These are phyloP conservation scores for Aspergillus arachidicola DNA, from an alignment of 2,329 filamentous ascomycete genomes.

Conservation along the genomic window DNA sequence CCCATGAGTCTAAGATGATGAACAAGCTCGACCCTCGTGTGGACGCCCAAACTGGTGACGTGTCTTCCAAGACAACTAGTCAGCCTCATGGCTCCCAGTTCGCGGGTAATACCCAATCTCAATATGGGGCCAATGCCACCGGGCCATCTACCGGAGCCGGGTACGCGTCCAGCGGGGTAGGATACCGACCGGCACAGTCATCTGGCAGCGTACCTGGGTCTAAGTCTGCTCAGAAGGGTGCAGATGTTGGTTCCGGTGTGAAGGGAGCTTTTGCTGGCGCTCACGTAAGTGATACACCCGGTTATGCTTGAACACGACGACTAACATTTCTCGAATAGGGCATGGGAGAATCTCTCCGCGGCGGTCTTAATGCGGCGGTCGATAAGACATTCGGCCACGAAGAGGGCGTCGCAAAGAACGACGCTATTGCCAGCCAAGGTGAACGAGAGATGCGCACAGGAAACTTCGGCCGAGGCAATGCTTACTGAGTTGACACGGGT, in stretches of 20 bases:
- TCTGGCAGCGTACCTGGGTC: slow-evolving; percentile 17
- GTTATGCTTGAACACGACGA: neutral
- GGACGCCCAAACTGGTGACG: slow-evolving; percentile 27
- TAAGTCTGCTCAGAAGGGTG: slow-evolving; percentile 19
- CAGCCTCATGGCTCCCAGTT: slow-evolving; percentile 1
- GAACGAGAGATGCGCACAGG: slow-evolving; percentile 37
- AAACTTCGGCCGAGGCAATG: slow-evolving; percentile 22
- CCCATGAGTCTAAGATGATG: slow-evolving; percentile 23
- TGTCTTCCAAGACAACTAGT: slow-evolving; percentile 22
- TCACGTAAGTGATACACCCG: slow-evolving; percentile 34
- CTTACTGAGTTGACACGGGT: neutral
- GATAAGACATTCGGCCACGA: slow-evolving; percentile 42
- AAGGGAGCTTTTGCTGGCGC: slow-evolving; percentile 34
- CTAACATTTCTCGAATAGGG: slow-evolving; percentile 28
- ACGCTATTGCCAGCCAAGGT: slow-evolving; percentile 38
- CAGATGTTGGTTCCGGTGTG: slow-evolving; percentile 27
- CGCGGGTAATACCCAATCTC: neutral
- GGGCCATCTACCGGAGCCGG: neutral
- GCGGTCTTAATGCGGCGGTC: slow-evolving; percentile 39
- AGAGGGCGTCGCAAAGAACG: slow-evolving; percentile 39
- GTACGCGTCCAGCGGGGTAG: slow-evolving; percentile 10
- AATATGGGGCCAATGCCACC: slow-evolving; percentile 12
- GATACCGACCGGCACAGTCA: slow-evolving; percentile 13
- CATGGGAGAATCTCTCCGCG: slow-evolving; percentile 44
- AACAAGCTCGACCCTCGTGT: slow-evolving; percentile 33